phyloP scores from a whole-genome alignment of 2,329 filamentous ascomycete genomes.

The Exserohilum turcica region DNA sequence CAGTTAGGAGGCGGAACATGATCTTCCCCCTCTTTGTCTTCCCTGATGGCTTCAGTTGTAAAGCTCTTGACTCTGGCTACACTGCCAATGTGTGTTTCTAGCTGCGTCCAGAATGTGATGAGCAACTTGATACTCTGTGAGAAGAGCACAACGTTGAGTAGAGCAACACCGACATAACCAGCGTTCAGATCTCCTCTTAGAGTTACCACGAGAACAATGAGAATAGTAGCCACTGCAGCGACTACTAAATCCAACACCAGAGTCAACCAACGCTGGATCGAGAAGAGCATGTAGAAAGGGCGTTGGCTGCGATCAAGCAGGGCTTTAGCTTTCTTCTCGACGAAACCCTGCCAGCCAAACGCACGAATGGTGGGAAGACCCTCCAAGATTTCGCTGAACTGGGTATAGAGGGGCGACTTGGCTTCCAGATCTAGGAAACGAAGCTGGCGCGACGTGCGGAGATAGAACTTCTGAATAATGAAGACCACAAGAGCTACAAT shows the following conservation, averaged over 20 bases:
- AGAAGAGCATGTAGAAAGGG: slow-evolving; percentile 54
- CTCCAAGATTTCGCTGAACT: slow-evolving; percentile 58
- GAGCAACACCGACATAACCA: slow-evolving; percentile 58
- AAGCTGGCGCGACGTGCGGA: slow-evolving; percentile 55
- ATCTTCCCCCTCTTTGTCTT: slow-evolving; percentile 60
- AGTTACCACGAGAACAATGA: slow-evolving; percentile 43
- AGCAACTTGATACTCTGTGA: slow-evolving; percentile 58
- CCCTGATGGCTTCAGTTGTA: slow-evolving; percentile 50
- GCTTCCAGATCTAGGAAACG: slow-evolving; percentile 60
- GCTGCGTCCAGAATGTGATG: slow-evolving; percentile 60
- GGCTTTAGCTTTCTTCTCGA: slow-evolving; percentile 46
- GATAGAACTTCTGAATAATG: slow-evolving; percentile 53
- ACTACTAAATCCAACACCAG: slow-evolving; percentile 50
- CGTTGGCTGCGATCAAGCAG: slow-evolving; percentile 51
- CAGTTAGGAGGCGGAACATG: slow-evolving; percentile 48
- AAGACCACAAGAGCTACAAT: slow-evolving; percentile 47
- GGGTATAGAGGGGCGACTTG: slow-evolving; percentile 57
- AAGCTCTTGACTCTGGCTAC: slow-evolving; percentile 62
- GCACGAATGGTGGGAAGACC: slow-evolving; percentile 59
- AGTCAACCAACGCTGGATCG: slow-evolving; percentile 53
- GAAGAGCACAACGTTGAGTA: slow-evolving; percentile 61
- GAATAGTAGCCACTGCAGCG: slow-evolving; percentile 47
- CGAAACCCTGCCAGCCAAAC: slow-evolving; percentile 54
- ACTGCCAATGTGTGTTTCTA: slow-evolving; percentile 64
- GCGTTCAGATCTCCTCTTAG: slow-evolving; percentile 51